These are phyloP conservation scores for Salmacisia buchloeana DNA, from an alignment of 1,284 basidiomycete species.

Conservation along the genomic window DNA sequence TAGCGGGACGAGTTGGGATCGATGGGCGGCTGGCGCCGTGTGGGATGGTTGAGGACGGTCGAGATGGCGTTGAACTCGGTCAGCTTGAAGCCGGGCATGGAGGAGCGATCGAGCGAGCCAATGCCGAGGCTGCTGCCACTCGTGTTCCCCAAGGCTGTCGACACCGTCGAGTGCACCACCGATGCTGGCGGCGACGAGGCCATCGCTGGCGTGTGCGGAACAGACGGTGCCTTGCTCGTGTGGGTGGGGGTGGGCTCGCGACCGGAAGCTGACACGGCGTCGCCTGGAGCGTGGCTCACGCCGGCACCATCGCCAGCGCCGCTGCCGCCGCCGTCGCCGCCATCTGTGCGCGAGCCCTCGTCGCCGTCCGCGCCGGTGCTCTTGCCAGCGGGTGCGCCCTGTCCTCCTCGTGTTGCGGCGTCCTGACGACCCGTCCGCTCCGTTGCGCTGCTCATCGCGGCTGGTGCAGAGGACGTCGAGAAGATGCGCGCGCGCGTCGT, in stretches of 20 bases:
- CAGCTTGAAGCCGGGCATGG: constrained; percentile 3
- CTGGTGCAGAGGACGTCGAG: no score
- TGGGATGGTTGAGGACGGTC: constrained; percentile 47
- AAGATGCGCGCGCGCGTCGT: no score
- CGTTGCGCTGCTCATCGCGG: no score
- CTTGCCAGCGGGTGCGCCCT: neutral
- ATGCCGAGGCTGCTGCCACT: neutral
- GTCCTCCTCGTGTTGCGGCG: neutral
- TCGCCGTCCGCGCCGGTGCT: neutral
- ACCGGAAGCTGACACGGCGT: no score
- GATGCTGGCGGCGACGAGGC: neutral
- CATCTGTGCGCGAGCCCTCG: neutral
- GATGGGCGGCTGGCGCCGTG: constrained; percentile 39
- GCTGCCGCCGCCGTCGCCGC: no score
- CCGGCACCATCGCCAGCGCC: no score
- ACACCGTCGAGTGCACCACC: constrained; percentile 2
- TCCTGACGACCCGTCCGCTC: no score
- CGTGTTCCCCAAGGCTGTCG: neutral
- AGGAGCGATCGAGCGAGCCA: neutral
- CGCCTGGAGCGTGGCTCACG: neutral
- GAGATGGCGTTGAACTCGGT: constrained; percentile 18
- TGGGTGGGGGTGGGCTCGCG: no score
- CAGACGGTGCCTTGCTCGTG: constrained; percentile 1
- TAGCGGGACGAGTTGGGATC: constrained; percentile 43
- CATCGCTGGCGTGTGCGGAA: neutral